A percentile compares a stretch with the other conserved stretches of the same genome.
Evolutionary conservation across 352 stramenopile genomes (phyloP).

Genomic region (Pythium sukuiense): DNA sequence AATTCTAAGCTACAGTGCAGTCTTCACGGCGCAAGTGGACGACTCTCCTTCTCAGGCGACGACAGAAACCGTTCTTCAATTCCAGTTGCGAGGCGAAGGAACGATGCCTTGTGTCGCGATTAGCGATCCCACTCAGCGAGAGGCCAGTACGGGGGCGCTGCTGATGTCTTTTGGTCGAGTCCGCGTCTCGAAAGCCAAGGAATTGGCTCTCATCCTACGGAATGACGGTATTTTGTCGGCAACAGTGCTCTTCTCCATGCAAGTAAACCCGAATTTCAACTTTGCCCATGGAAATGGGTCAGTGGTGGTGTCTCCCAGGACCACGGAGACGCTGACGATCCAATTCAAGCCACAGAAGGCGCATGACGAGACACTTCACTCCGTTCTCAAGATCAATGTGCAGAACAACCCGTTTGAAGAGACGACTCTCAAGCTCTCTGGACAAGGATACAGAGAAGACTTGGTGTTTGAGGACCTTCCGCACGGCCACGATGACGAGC

Average conservation of each 20-base stretch:
- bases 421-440: constrained; percentile 67
- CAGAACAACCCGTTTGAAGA: constrained; percentile 92
- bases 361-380: constrained; percentile 58
- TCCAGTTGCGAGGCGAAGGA: constrained; percentile 90
- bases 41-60: constrained; percentile 52
- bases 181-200: constrained; percentile 68
- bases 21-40: constrained; percentile 84
- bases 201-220: constrained; percentile 64
- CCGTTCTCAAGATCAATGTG: constrained; percentile 80
- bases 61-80: constrained; percentile 63
- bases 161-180: constrained; percentile 84
- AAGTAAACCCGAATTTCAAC: constrained; percentile 69
- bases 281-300: constrained; percentile 78
- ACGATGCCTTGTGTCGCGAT: constrained; percentile 93
- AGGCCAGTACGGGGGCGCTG: constrained; percentile 53
- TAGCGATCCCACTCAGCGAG: constrained; percentile 69
- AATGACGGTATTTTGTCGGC: constrained; percentile 93
- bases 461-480: constrained; percentile 89
- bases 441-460: constrained; percentile 81
- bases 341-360: constrained; percentile 84
- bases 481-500: constrained; percentile 62
- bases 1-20: constrained; percentile 81
- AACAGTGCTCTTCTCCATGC: constrained; percentile 90
- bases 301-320: constrained; percentile 65
- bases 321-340: constrained; percentile 58